Evolutionary conservation across 805 yeast genomes (phyloP), one percentile per base, ranked within the genome.

Genomic region (Teunomyces kruisii): DNA sequence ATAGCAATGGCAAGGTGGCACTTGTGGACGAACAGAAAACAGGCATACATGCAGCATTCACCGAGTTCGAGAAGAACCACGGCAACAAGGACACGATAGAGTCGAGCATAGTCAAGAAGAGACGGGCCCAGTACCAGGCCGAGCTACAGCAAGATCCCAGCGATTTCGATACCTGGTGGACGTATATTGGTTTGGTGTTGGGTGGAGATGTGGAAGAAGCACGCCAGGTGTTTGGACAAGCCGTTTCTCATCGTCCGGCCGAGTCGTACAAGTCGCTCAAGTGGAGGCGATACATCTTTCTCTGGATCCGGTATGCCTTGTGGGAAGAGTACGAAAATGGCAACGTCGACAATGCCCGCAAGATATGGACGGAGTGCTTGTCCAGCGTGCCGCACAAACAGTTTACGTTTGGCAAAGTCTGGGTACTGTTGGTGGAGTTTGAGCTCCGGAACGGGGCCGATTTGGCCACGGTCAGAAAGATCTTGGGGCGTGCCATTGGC

Each of bases 121-220:
- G 96, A 46, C 76, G 73, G 48, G 61, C 70, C 6, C 69, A 68
- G 43, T 88, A 86, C 58, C 83, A 83, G 54, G 59, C 65, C 2
- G 68, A 65, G 15, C 53, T 87, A 10, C 47, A 57, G 6, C 52
- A 57, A 9, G 69, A 78, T 42, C 83, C 88, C 0, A 32, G 45
- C 0, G 87, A 88, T 64, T 83, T 80, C 61, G 94, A 86, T 55
- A 67, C 81, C 0, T 91, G 98, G 97, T 90, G 96, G 92, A 59
- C 78, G 0, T 83, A 83, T 55, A 47, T 88, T 1, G 70, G 76
- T 9, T 57, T 88, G 17, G 54, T 81, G 9, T 76, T 76, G 42
- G 71, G 58, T 4, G 16, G 57, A 54, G 15, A 47, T 9, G 49
- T 64, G 12, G 51, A 69, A 16, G 67, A 67, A 1, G 61, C 65